phyloP scores from a whole-genome alignment of 2,329 filamentous ascomycete species.

The Rhynchosporium agropyri region DNA sequence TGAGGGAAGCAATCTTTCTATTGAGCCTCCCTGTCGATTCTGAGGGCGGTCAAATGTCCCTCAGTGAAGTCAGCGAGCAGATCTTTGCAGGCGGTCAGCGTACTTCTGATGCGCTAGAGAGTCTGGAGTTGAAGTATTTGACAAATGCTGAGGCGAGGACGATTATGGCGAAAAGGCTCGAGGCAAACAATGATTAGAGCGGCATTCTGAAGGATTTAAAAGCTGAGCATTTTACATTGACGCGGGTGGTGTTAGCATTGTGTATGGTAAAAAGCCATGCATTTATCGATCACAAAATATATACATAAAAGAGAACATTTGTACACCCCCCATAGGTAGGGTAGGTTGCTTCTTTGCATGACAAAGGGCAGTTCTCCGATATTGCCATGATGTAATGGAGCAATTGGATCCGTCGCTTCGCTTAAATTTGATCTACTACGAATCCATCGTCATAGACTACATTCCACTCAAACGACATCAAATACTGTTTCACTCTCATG shows the following conservation, averaged over 20 bases:
- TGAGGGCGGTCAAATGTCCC: constrained; percentile 44
- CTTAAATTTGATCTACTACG: background rate
- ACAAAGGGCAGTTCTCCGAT: no score
- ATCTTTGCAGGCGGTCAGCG: constrained; percentile 61
- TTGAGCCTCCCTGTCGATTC: constrained; percentile 59
- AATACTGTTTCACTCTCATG: background rate
- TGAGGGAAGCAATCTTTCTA: constrained; percentile 68
- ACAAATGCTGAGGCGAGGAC: constrained; percentile 66
- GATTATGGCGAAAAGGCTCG: constrained; percentile 68
- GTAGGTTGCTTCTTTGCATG: no score
- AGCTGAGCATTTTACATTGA: background rate
- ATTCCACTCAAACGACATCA: background rate
- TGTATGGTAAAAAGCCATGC: background rate
- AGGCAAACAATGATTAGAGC: constrained; percentile 45
- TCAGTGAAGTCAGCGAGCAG: constrained; percentile 56
- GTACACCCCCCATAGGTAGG: no score
- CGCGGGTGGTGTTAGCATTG: background rate
- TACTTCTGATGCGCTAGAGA: constrained; percentile 62
- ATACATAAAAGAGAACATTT: background rate
- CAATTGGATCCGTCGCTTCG: background rate
- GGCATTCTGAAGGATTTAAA: background rate
- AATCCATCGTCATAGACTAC: constrained; percentile 9
- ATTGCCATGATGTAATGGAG: constrained; percentile 10
- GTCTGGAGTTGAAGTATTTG: constrained; percentile 61
- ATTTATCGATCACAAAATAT: background rate